Conservation (phyloP, 305 asterid species). For the Euphrasia arctica region DNA sequence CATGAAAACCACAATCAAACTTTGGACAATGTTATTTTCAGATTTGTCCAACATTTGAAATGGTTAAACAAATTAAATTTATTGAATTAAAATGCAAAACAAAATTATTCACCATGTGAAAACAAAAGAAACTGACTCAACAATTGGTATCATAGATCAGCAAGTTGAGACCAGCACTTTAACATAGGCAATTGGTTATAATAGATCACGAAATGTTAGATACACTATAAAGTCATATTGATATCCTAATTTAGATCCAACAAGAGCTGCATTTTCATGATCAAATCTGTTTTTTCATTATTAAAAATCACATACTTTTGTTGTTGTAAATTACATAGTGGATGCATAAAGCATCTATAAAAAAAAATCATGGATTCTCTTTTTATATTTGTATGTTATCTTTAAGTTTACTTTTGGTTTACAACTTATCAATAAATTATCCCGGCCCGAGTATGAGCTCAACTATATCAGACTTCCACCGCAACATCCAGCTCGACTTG, state of each 20-base stretch:
- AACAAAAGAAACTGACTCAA: too few relatives aligned
- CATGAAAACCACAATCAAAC: too few relatives aligned
- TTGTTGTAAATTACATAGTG: slow-evolving; percentile 18
- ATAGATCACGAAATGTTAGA: neutral
- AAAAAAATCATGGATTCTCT: slow-evolving; percentile 6
- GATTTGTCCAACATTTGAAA: too few relatives aligned
- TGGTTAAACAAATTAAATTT: too few relatives aligned
- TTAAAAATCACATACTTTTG: neutral
- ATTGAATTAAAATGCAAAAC: too few relatives aligned
- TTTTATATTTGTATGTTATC: neutral
- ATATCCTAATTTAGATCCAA: neutral
- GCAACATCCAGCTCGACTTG: too few relatives aligned
- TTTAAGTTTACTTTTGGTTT: slow-evolving; percentile 2
- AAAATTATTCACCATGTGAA: too few relatives aligned
- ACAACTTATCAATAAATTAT: neutral
- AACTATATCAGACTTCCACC: too few relatives aligned
- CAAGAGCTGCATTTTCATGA: neutral
- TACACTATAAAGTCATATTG: neutral
- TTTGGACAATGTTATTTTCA: too few relatives aligned
- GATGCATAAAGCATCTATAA: neutral
- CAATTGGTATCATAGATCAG: too few relatives aligned
- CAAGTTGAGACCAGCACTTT: too few relatives aligned
- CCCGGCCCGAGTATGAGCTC: neutral
- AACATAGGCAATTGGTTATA: too few relatives aligned
- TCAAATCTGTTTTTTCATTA: neutral